A percentile compares a stretch with the other conserved stretches of the same genome.
Evolutionary conservation across 257 asterid genomes (phyloP).

Genomic region (Nicotiana attenuata): DNA sequence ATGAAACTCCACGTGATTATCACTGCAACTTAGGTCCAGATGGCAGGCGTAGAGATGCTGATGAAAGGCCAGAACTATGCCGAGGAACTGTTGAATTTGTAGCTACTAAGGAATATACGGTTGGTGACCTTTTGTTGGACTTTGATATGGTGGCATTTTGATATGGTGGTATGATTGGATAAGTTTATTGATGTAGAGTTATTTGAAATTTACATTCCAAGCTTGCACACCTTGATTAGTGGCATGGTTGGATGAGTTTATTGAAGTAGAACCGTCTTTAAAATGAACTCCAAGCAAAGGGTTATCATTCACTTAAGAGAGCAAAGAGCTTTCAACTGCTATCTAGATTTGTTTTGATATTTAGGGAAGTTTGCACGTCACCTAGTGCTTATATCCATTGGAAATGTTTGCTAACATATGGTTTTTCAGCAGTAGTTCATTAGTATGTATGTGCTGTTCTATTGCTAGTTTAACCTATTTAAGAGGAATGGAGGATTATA

Average conservation of each 20-base stretch:
- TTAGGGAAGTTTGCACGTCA: neutral
- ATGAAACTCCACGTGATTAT: constrained; percentile 95
- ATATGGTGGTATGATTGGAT: neutral
- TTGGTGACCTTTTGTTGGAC: constrained; percentile 31
- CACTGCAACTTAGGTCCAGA: constrained; percentile 99
- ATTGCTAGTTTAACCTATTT: neutral
- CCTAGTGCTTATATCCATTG: neutral
- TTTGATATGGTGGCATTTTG: constrained; percentile 4
- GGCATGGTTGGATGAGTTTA: neutral
- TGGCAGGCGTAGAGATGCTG: constrained; percentile 97
- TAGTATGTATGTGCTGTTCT: neutral
- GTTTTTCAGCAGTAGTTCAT: neutral
- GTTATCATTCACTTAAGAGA: neutral
- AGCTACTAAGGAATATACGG: constrained; percentile 88
- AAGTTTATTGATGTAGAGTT: neutral
- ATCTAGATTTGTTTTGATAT: neutral
- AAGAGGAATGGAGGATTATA: neutral
- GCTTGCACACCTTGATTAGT: neutral
- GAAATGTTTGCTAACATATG: neutral
- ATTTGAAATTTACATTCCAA: neutral
- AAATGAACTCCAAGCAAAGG: neutral
- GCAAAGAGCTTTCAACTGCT: neutral
- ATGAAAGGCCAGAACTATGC: constrained; percentile 93
- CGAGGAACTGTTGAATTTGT: constrained; percentile 97
- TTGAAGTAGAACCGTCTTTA: neutral